phyloP scores from a whole-genome alignment of 352 stramenopile species.

The Nothophytophthora sp. region DNA sequence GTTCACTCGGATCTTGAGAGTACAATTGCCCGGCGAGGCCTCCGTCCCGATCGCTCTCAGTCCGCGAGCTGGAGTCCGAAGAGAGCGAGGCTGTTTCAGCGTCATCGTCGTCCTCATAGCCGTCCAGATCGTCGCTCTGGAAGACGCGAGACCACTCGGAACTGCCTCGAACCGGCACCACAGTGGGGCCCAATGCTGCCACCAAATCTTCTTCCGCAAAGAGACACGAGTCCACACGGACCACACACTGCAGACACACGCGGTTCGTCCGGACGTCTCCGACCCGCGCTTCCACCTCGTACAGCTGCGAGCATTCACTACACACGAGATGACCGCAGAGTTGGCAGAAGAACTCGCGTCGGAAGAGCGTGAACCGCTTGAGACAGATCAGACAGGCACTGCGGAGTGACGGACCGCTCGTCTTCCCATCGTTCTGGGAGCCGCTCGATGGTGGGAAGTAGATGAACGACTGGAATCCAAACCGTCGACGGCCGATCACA shows the following conservation, averaged over 20 bases:
- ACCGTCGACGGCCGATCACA: conserved; percentile 56
- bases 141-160: conserved; percentile 21
- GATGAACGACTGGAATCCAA: conserved; percentile 66
- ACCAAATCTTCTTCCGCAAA: conserved; percentile 53
- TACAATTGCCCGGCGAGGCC: conserved; percentile 11
- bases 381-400: conserved; percentile 36
- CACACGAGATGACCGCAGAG: conserved; percentile 48
- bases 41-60: neutral
- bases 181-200: conserved; percentile 33
- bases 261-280: conserved; percentile 44
- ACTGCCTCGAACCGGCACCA: conserved; percentile 29
- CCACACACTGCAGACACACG: conserved; percentile 43
- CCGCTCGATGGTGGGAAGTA: conserved; percentile 37
- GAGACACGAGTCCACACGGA: conserved; percentile 43
- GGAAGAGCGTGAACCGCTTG: conserved; percentile 37
- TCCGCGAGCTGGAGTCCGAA: neutral
- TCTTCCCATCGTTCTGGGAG: conserved; percentile 18
- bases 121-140: conserved; percentile 3
- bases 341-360: conserved; percentile 49
- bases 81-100: no score
- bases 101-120: neutral
- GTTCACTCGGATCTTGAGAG: conserved; percentile 19
- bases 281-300: conserved; percentile 45
- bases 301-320: conserved; percentile 41
- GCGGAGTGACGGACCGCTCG: conserved; percentile 13